Percentiles rank a stretch among this genome's conserved stretches.
phyloP scores from a whole-genome alignment of 176 grass and related monocot species.

The Echinochloa phyllopogon region DNA sequence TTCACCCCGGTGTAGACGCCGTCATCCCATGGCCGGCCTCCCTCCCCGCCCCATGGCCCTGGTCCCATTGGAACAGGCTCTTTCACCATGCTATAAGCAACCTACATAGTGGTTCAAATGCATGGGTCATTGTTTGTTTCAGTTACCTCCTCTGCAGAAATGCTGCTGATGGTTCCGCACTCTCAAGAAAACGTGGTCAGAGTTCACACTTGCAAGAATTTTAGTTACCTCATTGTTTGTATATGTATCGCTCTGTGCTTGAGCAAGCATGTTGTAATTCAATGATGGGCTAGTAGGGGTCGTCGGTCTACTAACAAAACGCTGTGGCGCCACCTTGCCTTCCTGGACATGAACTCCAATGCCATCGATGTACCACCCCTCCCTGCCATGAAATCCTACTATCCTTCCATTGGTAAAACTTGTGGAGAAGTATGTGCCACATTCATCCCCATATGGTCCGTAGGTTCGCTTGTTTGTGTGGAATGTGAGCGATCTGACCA shows the following conservation, averaged over 20 bases:
- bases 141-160: background rate
- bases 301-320: slow-evolving; percentile 30
- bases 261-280: slow-evolving; percentile 47
- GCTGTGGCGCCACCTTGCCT: slow-evolving; percentile 53
- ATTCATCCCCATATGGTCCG: slow-evolving; percentile 84
- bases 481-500: slow-evolving; percentile 77
- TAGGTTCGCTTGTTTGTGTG: slow-evolving; percentile 79
- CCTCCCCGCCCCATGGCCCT: slow-evolving; percentile 92
- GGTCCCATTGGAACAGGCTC: slow-evolving; percentile 81
- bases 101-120: slow-evolving; percentile 40
- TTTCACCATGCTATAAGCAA: slow-evolving; percentile 68
- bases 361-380: slow-evolving; percentile 85
- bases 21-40: slow-evolving; percentile 89
- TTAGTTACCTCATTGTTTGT: slow-evolving; percentile 61
- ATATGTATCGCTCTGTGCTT: slow-evolving; percentile 40
- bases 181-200: background rate
- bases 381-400: slow-evolving; percentile 85
- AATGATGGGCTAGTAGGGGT: slow-evolving; percentile 30
- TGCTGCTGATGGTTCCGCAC: background rate
- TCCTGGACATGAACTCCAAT: slow-evolving; percentile 89
- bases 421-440: slow-evolving; percentile 83
- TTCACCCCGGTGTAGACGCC: slow-evolving; percentile 86
- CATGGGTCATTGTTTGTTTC: background rate
- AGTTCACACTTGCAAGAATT: slow-evolving; percentile 6
- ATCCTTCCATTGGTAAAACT: slow-evolving; percentile 70